phyloP scores from a whole-genome alignment of 495 filamentous ascomycete genomes.

The Symbiotaphrina buchneri region DNA sequence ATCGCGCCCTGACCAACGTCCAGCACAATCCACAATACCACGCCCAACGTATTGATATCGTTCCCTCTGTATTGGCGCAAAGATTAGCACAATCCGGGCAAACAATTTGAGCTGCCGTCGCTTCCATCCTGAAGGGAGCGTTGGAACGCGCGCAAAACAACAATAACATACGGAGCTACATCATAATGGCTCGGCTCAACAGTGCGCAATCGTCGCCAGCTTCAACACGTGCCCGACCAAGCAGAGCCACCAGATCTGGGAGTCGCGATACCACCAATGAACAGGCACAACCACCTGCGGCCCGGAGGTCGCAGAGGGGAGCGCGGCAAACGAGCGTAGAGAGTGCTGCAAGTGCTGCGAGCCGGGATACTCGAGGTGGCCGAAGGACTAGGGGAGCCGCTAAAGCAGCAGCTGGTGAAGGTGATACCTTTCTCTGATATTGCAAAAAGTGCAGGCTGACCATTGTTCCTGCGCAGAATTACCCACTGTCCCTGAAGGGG shows the following conservation, averaged over 20 bases:
- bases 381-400: constrained; percentile 1
- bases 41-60: too few species aligned
- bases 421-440: constrained; percentile 1
- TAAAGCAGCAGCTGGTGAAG: background rate
- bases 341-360: constrained; percentile 7
- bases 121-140: too few species aligned
- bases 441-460: constrained; percentile 2
- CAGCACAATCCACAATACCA: too few species aligned
- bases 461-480: constrained; percentile 10
- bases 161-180: too few species aligned
- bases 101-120: too few species aligned
- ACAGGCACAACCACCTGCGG: constrained; percentile 2
- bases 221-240: too few species aligned
- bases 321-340: constrained; percentile 14
- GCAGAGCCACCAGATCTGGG: constrained; percentile 14
- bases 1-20: too few species aligned
- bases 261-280: constrained; percentile 15
- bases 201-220: too few species aligned
- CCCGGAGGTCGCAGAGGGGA: constrained; percentile 6
- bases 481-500: constrained; percentile 14
- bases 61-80: too few species aligned
- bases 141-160: too few species aligned
- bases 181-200: too few species aligned
- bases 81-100: too few species aligned
- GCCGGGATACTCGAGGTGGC: constrained; percentile 4